Conservation (phyloP, 2,329 filamentous ascomycete species). For the Fusarium nodosum region DNA sequence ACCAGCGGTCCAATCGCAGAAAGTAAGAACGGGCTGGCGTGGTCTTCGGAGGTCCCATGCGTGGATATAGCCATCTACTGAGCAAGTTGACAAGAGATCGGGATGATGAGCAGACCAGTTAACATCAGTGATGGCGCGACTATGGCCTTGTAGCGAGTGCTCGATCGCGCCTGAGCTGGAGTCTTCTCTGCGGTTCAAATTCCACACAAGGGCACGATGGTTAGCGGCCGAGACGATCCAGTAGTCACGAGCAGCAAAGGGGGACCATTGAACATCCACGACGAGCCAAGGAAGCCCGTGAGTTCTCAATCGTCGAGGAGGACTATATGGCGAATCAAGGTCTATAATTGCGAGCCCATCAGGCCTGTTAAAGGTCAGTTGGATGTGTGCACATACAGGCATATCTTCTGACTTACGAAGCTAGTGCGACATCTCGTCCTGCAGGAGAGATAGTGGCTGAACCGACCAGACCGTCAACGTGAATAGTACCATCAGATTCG, state of each 20-base stretch:
- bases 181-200: slow-evolving; percentile 83
- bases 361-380: slow-evolving; percentile 63
- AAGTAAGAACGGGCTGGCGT: slow-evolving; percentile 79
- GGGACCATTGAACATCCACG: slow-evolving; percentile 96
- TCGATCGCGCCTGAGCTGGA: slow-evolving; percentile 80
- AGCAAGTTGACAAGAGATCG: slow-evolving; percentile 89
- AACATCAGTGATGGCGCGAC: slow-evolving; percentile 92
- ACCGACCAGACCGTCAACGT: slow-evolving; percentile 84
- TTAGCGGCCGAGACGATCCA: slow-evolving; percentile 97
- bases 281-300: slow-evolving; percentile 95
- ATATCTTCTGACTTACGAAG: slow-evolving; percentile 68
- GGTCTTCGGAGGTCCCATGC: slow-evolving; percentile 89
- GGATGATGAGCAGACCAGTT: slow-evolving; percentile 96
- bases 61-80: slow-evolving; percentile 92
- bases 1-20: slow-evolving; percentile 93
- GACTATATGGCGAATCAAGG: slow-evolving; percentile 88
- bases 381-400: neutral
- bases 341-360: slow-evolving; percentile 93
- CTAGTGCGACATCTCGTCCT: slow-evolving; percentile 89
- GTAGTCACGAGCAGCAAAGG: slow-evolving; percentile 88
- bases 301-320: slow-evolving; percentile 82
- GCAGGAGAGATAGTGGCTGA: slow-evolving; percentile 94
- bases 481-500: slow-evolving; percentile 84
- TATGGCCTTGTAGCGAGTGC: slow-evolving; percentile 85
- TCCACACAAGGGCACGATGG: slow-evolving; percentile 95